Percentiles rank a stretch among this genome's conserved stretches.
Conservation (phyloP, 2,329 filamentous ascomycete genomes). For the Arthrinium puccinioides region DNA sequence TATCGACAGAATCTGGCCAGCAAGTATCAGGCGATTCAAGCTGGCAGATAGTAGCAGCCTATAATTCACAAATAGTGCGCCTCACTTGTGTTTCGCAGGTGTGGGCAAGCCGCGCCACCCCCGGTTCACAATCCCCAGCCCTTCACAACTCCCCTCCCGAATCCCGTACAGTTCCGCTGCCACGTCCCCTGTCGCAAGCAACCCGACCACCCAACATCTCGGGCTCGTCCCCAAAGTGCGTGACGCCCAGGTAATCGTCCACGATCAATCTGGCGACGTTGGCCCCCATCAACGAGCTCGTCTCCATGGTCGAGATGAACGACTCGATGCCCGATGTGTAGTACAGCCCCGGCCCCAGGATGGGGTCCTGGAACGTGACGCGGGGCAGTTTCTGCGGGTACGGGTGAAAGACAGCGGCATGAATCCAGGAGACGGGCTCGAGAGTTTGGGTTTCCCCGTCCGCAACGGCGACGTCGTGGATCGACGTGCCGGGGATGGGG, state of each 20-base stretch:
- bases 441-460: slow-evolving; percentile 21
- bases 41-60: too few relatives aligned
- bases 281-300: slow-evolving; percentile 83
- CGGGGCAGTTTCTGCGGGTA: slow-evolving; percentile 84
- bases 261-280: slow-evolving; percentile 69
- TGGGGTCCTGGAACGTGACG: slow-evolving; percentile 77
- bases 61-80: too few relatives aligned
- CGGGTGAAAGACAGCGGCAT: slow-evolving; percentile 70
- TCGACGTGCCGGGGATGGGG: slow-evolving; percentile 20
- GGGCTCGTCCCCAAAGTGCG: too few relatives aligned
- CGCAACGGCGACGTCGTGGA: slow-evolving; percentile 7
- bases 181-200: too few relatives aligned
- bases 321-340: slow-evolving; percentile 76
- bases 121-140: too few relatives aligned
- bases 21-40: too few relatives aligned
- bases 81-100: too few relatives aligned
- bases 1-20: too few relatives aligned
- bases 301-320: slow-evolving; percentile 98
- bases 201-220: too few relatives aligned
- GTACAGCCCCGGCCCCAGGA: slow-evolving; percentile 60
- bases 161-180: too few relatives aligned
- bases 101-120: too few relatives aligned
- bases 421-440: slow-evolving; percentile 65
- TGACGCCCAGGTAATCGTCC: slow-evolving; percentile 42
- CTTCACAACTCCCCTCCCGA: too few relatives aligned